phyloP scores from a whole-genome alignment of 371 early-diverging fungal species.

The Umbelopsis sp. region DNA sequence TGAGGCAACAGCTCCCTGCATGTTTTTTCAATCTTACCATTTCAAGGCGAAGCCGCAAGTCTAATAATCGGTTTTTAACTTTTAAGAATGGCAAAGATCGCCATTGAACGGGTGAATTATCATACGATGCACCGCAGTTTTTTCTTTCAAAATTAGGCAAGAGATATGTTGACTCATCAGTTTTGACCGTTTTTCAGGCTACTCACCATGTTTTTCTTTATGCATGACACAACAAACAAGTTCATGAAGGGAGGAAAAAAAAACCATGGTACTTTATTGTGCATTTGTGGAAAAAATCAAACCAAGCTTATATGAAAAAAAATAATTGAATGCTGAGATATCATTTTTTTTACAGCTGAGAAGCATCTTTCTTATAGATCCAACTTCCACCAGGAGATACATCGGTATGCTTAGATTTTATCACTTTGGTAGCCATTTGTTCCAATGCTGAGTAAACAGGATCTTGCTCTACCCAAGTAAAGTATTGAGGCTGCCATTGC shows the following conservation, averaged over 20 bases:
- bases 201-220: no score
- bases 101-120: background rate
- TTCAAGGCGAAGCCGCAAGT: background rate
- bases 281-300: background rate
- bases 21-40: background rate
- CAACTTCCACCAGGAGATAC: background rate
- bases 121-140: background rate
- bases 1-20: conserved; percentile 7
- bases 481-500: conserved; percentile 64
- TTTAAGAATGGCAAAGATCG: conserved; percentile 1
- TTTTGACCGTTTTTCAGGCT: no score
- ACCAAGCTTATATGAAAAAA: background rate
- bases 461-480: conserved; percentile 58
- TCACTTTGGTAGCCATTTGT: conserved; percentile 34
- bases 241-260: background rate
- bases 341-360: background rate
- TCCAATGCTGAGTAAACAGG: conserved; percentile 40
- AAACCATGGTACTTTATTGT: background rate
- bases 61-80: background rate
- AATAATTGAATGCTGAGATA: background rate
- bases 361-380: conserved; percentile 4
- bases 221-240: no score
- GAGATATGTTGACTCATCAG: no score
- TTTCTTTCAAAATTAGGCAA: no score
- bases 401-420: conserved; percentile 8